phyloP scores from a whole-genome alignment of 495 filamentous ascomycete genomes.

The Jackrogersella minutella region DNA sequence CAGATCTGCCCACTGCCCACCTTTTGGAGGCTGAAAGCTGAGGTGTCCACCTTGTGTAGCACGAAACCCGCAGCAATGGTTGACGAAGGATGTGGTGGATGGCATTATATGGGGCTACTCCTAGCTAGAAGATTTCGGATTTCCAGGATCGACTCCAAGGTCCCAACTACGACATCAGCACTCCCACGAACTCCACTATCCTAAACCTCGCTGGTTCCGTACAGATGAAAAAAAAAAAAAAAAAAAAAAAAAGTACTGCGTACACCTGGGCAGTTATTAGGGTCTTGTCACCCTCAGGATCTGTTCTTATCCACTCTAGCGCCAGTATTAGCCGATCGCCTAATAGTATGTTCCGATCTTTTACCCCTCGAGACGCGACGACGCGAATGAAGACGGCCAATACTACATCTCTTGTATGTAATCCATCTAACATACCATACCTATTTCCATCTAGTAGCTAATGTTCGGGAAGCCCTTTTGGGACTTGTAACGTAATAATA shows the following conservation, averaged over 20 bases:
- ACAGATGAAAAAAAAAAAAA: slow-evolving; percentile 7
- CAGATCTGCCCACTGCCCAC: slow-evolving; percentile 41
- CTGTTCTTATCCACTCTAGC: too few species aligned
- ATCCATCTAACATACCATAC: neutral
- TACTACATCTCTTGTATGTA: neutral
- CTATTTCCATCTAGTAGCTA: slow-evolving; percentile 1
- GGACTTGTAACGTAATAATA: slow-evolving; percentile 11
- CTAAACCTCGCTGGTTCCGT: slow-evolving; percentile 23
- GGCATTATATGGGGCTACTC: neutral
- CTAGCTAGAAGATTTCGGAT: slow-evolving; percentile 17
- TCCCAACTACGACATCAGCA: slow-evolving; percentile 39
- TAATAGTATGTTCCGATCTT: slow-evolving; percentile 27
- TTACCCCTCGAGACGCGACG: slow-evolving; percentile 18
- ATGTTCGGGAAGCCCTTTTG: neutral
- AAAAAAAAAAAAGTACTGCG: too few species aligned
- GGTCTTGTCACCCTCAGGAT: too few species aligned
- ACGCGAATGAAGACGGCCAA: slow-evolving; percentile 12
- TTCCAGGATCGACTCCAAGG: neutral
- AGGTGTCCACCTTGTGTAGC: slow-evolving; percentile 43
- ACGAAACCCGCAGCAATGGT: slow-evolving; percentile 44
- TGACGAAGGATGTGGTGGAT: slow-evolving; percentile 38
- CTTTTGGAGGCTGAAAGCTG: slow-evolving; percentile 45
- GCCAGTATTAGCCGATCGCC: slow-evolving; percentile 38
- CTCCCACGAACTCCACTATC: slow-evolving; percentile 37
- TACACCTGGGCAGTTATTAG: too few species aligned